Conservation (phyloP, 176 grass and related monocot genomes). For the Thinopyrum elongatum region DNA sequence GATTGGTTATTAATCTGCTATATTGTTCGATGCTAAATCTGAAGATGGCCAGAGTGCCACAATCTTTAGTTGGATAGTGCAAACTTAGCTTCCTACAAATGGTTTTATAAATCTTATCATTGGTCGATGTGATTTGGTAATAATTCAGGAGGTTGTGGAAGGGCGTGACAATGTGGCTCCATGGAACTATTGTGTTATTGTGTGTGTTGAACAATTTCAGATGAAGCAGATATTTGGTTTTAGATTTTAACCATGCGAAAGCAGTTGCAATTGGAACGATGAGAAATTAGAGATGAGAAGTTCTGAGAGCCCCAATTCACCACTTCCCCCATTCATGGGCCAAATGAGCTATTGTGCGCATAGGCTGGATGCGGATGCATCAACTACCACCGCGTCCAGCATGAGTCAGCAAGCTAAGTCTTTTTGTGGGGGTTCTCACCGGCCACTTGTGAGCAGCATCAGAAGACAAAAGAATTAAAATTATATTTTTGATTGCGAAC, state of each 20-base stretch:
- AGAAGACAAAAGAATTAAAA: neutral
- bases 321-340: neutral
- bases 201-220: neutral
- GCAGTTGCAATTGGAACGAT: neutral
- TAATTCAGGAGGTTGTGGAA: neutral
- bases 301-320: neutral
- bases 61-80: neutral
- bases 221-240: neutral
- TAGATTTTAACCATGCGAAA: neutral
- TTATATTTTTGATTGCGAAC: neutral
- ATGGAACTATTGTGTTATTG: neutral
- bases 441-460: neutral
- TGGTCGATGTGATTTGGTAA: neutral
- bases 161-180: neutral
- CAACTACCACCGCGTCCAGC: neutral
- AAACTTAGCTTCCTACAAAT: neutral
- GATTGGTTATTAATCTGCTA: neutral
- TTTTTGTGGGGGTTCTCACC: neutral
- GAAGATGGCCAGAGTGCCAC: neutral
- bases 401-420: neutral
- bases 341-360: neutral
- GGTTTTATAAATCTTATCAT: neutral
- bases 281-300: neutral
- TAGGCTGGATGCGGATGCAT: neutral
- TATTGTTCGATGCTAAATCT: constrained; percentile 4